These are phyloP conservation scores for Wickerhamomyces sp. DNA, from an alignment of 1,139 yeast species.

Conservation along the genomic window DNA sequence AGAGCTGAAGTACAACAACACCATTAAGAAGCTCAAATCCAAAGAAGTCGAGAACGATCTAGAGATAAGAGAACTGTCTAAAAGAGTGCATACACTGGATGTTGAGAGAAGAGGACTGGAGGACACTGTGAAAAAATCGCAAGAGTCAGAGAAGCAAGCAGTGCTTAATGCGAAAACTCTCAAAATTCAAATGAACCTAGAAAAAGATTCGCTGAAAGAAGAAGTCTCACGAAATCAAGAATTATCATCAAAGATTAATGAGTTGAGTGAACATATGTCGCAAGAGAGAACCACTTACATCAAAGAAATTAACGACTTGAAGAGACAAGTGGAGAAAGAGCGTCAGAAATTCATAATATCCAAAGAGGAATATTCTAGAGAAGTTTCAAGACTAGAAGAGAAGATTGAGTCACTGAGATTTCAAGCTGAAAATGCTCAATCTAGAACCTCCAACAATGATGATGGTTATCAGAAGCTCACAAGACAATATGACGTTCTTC, in stretches of 20 bases:
- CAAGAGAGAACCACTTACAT: constrained; percentile 36
- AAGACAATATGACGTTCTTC: constrained; percentile 47
- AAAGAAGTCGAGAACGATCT: constrained; percentile 46
- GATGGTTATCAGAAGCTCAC: constrained; percentile 27
- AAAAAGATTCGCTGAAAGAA: constrained; percentile 31
- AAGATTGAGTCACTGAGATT: constrained; percentile 37
- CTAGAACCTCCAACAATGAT: constrained; percentile 21
- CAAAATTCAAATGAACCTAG: constrained; percentile 35
- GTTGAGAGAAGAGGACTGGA: constrained; percentile 23
- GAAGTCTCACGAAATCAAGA: constrained; percentile 30
- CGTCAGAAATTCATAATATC: constrained; percentile 20
- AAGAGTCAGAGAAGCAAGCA: constrained; percentile 25
- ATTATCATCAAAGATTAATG: constrained; percentile 34
- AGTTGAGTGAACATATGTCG: constrained; percentile 33
- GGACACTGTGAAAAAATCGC: constrained; percentile 12
- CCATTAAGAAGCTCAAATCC: constrained; percentile 56
- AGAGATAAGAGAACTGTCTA: constrained; percentile 35
- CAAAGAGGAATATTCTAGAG: constrained; percentile 38
- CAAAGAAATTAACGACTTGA: constrained; percentile 23
- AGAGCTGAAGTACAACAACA: constrained; percentile 65
- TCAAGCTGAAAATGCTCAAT: constrained; percentile 33
- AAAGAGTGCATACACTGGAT: constrained; percentile 31
- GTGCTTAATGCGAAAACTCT: constrained; percentile 23
- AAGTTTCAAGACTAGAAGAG: constrained; percentile 37
- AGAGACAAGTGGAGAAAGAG: constrained; percentile 26